Evolutionary conservation across 164 flowering plant genomes (phyloP).

Genomic region (Sextonia rubra): DNA sequence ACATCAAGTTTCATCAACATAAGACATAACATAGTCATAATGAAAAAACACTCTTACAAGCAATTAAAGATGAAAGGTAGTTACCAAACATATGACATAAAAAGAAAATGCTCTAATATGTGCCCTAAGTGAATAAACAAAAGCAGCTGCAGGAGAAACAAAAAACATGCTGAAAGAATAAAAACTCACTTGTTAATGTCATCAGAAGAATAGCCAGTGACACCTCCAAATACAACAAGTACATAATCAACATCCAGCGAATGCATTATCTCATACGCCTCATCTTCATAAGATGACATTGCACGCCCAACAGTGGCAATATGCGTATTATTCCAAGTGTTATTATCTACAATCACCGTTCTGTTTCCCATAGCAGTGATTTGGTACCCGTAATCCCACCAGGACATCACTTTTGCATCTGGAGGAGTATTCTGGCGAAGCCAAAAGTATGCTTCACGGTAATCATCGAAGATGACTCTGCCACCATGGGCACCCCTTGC

Average conservation of each 20-base stretch:
- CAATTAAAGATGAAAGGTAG: neutral
- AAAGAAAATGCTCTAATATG: neutral
- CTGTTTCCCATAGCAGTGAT: conserved; percentile 99
- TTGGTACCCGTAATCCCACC: conserved; percentile 99
- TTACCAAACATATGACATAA: neutral
- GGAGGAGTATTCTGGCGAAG: conserved; percentile 93
- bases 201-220: conserved; percentile 98
- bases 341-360: conserved; percentile 95
- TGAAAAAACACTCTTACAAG: too few species aligned
- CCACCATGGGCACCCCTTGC: conserved; percentile 96
- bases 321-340: conserved; percentile 99
- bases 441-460: conserved; percentile 99
- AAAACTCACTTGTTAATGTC: conserved; percentile 93
- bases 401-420: conserved; percentile 98
- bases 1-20: conserved; percentile 9
- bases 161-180: neutral
- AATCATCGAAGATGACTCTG: conserved; percentile 94
- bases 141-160: neutral
- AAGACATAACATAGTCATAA: neutral
- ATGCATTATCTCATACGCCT: conserved; percentile 93
- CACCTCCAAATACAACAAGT: conserved; percentile 97
- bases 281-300: conserved; percentile 97
- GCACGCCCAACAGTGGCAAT: conserved; percentile 99
- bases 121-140: neutral
- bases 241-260: conserved; percentile 97